Percentiles rank a stretch among this genome's conserved stretches.
Evolutionary conservation across 352 stramenopile genomes (phyloP).

Genomic region (Nothophytophthora sp.): DNA sequence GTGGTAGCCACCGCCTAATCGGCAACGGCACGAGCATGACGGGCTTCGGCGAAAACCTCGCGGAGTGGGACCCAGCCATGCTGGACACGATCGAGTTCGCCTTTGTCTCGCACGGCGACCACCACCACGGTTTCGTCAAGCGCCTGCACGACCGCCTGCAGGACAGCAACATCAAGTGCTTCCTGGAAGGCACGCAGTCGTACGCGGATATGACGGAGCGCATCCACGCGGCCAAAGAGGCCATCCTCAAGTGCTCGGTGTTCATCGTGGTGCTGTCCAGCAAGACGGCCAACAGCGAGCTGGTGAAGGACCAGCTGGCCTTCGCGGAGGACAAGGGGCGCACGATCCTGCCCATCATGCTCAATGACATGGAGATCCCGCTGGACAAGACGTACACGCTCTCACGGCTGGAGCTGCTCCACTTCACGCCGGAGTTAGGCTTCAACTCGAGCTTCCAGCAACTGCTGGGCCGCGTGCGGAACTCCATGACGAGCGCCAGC

Average conservation of each 20-base stretch:
- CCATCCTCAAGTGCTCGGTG: conserved; percentile 64
- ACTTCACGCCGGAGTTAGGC: conserved; percentile 80
- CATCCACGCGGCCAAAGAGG: conserved; percentile 65
- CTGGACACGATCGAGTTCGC: conserved; percentile 37
- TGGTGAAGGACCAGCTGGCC: conserved; percentile 73
- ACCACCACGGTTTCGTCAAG: conserved; percentile 47
- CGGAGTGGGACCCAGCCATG: conserved; percentile 15
- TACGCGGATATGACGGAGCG: conserved; percentile 52
- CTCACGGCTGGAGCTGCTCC: conserved; percentile 64
- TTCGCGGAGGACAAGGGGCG: conserved; percentile 79
- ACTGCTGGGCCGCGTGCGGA: conserved; percentile 44
- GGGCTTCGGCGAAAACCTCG: conserved; percentile 19
- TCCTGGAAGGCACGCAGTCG: conserved; percentile 55
- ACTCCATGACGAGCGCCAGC: conserved; percentile 37
- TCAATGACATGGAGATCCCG: conserved; percentile 62
- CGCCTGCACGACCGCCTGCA: conserved; percentile 48
- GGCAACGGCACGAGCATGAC: conserved; percentile 28
- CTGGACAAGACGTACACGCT: conserved; percentile 78
- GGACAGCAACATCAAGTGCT: conserved; percentile 42
- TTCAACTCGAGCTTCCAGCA: conserved; percentile 76
- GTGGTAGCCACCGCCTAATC: conserved; percentile 29
- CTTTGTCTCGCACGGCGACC: conserved; percentile 64
- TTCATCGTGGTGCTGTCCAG: conserved; percentile 71
- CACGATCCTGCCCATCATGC: conserved; percentile 71
- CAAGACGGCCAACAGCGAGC: conserved; percentile 53